phyloP scores from a whole-genome alignment of 768 basidiomycete genomes.

The Hypholoma sublateritium region DNA sequence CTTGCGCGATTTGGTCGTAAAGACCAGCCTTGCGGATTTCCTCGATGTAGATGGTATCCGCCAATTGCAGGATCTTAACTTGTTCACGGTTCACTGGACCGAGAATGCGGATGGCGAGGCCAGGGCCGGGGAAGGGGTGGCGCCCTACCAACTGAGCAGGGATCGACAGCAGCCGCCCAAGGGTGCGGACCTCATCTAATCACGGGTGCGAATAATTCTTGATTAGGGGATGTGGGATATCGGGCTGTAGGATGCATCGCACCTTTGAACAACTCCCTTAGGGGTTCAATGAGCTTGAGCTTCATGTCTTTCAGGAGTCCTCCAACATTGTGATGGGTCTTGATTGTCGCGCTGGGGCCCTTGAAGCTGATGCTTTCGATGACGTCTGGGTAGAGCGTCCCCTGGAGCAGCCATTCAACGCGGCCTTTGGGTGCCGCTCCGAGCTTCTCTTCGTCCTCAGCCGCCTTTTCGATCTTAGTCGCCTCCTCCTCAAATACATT shows the following conservation, averaged over 20 bases:
- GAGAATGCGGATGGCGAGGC: slow-evolving; percentile 96
- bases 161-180: slow-evolving; percentile 89
- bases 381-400: slow-evolving; percentile 97
- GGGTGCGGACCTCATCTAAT: slow-evolving; percentile 90
- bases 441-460: slow-evolving; percentile 69
- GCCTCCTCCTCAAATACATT: slow-evolving; percentile 97
- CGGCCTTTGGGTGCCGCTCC: slow-evolving; percentile 79
- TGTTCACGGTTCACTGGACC: slow-evolving; percentile 94
- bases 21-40: slow-evolving; percentile 93
- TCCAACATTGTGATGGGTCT: slow-evolving; percentile 99
- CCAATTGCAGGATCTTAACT: slow-evolving; percentile 86
- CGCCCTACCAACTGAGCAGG: slow-evolving; percentile 92
- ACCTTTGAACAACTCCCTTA: slow-evolving; percentile 99
- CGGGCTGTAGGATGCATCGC: slow-evolving; percentile 13
- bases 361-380: slow-evolving; percentile 99
- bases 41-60: slow-evolving; percentile 95
- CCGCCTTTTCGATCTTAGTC: slow-evolving; percentile 78
- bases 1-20: slow-evolving; percentile 93
- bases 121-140: slow-evolving; percentile 98
- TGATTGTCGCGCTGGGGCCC: slow-evolving; percentile 98
- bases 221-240: not conserved
- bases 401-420: slow-evolving; percentile 97
- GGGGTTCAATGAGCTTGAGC: slow-evolving; percentile 95
- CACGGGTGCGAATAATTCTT: slow-evolving; percentile 7
- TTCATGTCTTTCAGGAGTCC: slow-evolving; percentile 97